Percentiles rank a stretch among this genome's conserved stretches.
These are phyloP conservation scores for Sungouiozyma intestinalis DNA, from an alignment of 805 yeast species.

Conservation along the genomic window DNA sequence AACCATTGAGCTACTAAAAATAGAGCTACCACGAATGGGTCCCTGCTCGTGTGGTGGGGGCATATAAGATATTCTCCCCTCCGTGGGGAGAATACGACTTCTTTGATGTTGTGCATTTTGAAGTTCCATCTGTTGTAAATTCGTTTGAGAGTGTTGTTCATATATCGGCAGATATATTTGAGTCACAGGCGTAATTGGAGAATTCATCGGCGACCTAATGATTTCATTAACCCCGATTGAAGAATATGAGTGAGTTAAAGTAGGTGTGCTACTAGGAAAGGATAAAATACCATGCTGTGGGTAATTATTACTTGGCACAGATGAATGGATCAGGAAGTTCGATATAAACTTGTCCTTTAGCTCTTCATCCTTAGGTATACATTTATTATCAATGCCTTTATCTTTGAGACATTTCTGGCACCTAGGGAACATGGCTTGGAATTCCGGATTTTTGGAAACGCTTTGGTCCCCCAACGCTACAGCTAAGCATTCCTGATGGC, in stretches of 20 bases:
- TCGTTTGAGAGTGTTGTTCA: not conserved
- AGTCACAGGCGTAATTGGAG: slow-evolving; percentile 1
- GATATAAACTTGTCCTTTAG: slow-evolving; percentile 23
- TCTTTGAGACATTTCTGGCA: slow-evolving; percentile 17
- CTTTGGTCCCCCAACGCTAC: slow-evolving; percentile 28
- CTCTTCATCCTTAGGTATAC: slow-evolving; percentile 22
- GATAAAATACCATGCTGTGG: not conserved
- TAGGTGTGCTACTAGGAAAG: not conserved
- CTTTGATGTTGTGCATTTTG: not conserved
- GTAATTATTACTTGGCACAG: not conserved
- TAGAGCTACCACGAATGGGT: not conserved
- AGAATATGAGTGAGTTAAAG: not conserved
- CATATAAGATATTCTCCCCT: not conserved
- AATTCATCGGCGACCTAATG: not conserved
- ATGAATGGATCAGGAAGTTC: slow-evolving; percentile 11
- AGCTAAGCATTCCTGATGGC: slow-evolving; percentile 49
- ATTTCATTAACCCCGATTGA: slow-evolving; percentile 5
- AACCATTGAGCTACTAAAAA: not conserved
- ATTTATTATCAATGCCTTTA: slow-evolving; percentile 8
- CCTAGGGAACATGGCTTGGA: slow-evolving; percentile 20
- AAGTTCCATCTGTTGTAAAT: not conserved
- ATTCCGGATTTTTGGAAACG: slow-evolving; percentile 5
- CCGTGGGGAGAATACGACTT: not conserved
- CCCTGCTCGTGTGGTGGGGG: not conserved
- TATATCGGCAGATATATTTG: not conserved